Evolutionary conservation across 352 stramenopile genomes (phyloP).

Genomic region (Halophytophthora polymorphica): DNA sequence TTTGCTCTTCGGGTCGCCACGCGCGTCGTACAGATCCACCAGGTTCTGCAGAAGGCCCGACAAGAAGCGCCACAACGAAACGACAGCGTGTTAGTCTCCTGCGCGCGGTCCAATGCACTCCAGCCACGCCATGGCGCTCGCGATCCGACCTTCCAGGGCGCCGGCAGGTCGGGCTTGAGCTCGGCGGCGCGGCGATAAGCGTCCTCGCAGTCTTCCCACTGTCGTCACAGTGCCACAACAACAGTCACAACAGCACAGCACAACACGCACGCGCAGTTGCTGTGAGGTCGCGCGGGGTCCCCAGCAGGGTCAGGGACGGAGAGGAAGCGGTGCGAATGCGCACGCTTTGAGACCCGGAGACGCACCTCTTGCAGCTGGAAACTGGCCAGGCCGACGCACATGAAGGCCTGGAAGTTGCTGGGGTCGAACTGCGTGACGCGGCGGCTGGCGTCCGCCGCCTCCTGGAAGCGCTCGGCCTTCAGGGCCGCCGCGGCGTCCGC

Average conservation of each 20-base stretch:
- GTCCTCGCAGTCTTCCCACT: slow-evolving; percentile 72
- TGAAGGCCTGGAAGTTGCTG: slow-evolving; percentile 80
- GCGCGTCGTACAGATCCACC: slow-evolving; percentile 66
- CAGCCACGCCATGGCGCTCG: background rate
- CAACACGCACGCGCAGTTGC: too few species aligned
- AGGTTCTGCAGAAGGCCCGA: slow-evolving; percentile 47
- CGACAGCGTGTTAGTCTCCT: slow-evolving; percentile 6
- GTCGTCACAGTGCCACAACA: too few species aligned
- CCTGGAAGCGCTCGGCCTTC: slow-evolving; percentile 71
- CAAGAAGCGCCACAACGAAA: background rate
- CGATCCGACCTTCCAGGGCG: slow-evolving; percentile 70
- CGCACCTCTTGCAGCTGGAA: slow-evolving; percentile 68
- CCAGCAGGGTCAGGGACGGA: background rate
- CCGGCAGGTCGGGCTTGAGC: slow-evolving; percentile 69
- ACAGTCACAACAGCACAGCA: too few species aligned
- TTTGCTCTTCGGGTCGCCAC: slow-evolving; percentile 51
- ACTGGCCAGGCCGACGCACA: slow-evolving; percentile 76
- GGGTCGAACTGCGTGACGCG: slow-evolving; percentile 75
- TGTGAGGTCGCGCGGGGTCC: too few species aligned
- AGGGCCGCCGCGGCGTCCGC: slow-evolving; percentile 66
- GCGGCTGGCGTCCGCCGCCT: slow-evolving; percentile 60
- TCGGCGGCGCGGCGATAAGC: slow-evolving; percentile 61
- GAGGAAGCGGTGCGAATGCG: background rate
- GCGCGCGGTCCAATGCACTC: background rate
- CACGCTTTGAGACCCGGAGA: background rate